Conservation (phyloP, 306 rosid genomes). For the Dalbergia cochinchinensis region DNA sequence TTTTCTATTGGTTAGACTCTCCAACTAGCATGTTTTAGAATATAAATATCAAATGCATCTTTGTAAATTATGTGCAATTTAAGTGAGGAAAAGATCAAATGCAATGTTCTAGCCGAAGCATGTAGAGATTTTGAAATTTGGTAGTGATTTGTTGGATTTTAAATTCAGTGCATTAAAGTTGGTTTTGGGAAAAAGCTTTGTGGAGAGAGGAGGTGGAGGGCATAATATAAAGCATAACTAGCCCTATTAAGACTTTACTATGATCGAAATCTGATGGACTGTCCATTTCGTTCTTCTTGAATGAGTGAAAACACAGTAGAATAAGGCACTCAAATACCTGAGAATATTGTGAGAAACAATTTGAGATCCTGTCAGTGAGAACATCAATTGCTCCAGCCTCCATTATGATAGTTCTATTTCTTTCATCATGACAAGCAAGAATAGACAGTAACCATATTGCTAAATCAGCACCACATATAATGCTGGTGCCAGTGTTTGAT, state of each 20-base stretch:
- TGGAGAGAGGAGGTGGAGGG: conserved; percentile 19
- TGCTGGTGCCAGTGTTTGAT: conserved; percentile 65
- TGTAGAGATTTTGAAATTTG: conserved; percentile 24
- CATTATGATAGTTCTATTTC: conserved; percentile 75
- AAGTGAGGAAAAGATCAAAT: conserved; percentile 23
- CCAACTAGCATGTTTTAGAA: conserved; percentile 22
- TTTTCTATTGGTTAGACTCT: conserved; percentile 3
- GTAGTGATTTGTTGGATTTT: background rate
- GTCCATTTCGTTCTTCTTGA: conserved; percentile 16
- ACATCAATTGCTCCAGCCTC: conserved; percentile 96
- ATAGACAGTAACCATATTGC: conserved; percentile 89
- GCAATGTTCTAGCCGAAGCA: conserved; percentile 27
- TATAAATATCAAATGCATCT: conserved; percentile 27
- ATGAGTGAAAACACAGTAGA: conserved; percentile 10
- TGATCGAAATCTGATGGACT: conserved; percentile 37
- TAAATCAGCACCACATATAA: conserved; percentile 73
- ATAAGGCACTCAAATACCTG: conserved; percentile 70
- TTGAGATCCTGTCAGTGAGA: conserved; percentile 83
- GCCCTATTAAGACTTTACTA: background rate
- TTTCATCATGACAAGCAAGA: conserved; percentile 87
- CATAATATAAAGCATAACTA: conserved; percentile 12
- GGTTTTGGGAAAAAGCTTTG: conserved; percentile 25
- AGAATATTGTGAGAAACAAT: conserved; percentile 71
- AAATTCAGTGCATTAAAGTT: conserved; percentile 24
- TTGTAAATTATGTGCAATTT: conserved; percentile 23